A percentile compares a stretch with the other conserved stretches of the same genome.
These are phyloP conservation scores for Candida piceae DNA, from an alignment of 805 yeast species.

Conservation along the genomic window DNA sequence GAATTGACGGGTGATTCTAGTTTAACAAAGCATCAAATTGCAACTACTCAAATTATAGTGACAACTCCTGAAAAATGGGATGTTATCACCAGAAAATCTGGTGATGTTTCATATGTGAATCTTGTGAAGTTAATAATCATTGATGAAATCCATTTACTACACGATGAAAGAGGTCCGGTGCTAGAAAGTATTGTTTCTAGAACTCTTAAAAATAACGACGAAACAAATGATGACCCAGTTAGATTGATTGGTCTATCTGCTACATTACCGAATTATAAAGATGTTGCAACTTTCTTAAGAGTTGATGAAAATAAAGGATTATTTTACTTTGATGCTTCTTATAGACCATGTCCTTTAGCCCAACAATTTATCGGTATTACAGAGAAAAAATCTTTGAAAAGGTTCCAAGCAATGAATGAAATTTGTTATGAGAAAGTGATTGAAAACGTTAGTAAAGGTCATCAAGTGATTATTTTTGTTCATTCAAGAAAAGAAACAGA, in stretches of 20 bases:
- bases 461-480: slow-evolving; percentile 85
- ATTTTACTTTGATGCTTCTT: slow-evolving; percentile 78
- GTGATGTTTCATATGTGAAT: slow-evolving; percentile 59
- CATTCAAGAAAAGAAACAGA: slow-evolving; percentile 91
- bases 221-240: slow-evolving; percentile 37
- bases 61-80: slow-evolving; percentile 99
- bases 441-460: slow-evolving; percentile 56
- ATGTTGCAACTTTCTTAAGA: slow-evolving; percentile 76
- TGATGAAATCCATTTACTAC: slow-evolving; percentile 90
- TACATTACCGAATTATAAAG: slow-evolving; percentile 82
- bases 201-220: slow-evolving; percentile 45
- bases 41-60: slow-evolving; percentile 75
- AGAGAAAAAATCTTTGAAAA: slow-evolving; percentile 74
- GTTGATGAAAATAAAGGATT: slow-evolving; percentile 58
- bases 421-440: slow-evolving; percentile 79
- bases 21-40: slow-evolving; percentile 68
- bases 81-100: slow-evolving; percentile 78
- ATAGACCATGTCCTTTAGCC: slow-evolving; percentile 87
- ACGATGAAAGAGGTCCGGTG: slow-evolving; percentile 95
- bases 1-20: slow-evolving; percentile 91
- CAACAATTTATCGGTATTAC: slow-evolving; percentile 88
- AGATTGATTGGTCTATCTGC: slow-evolving; percentile 88
- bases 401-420: slow-evolving; percentile 78
- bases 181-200: slow-evolving; percentile 83
- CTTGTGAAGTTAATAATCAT: slow-evolving; percentile 69